A percentile compares a stretch with the other conserved stretches of the same genome.
Evolutionary conservation across 768 basidiomycete species (phyloP).

Genomic region (Macrolepiota albuminosa): DNA sequence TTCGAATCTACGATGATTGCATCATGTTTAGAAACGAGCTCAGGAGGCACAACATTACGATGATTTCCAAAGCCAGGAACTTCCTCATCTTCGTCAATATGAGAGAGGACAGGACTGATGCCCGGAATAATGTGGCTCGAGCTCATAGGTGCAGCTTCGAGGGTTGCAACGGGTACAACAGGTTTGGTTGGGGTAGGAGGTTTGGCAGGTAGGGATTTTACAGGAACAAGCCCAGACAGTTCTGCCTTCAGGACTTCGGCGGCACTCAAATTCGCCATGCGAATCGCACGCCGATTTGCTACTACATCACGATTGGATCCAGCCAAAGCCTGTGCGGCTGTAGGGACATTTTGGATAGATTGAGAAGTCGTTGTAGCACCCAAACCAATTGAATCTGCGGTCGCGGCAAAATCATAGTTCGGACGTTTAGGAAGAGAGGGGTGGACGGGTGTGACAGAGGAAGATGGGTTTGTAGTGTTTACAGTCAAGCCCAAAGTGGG

Average conservation of each 20-base stretch:
- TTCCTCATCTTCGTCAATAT: constrained; percentile 23
- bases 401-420: constrained; percentile 63
- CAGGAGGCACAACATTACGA: constrained; percentile 7
- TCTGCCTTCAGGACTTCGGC: constrained; percentile 93
- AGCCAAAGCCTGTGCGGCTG: constrained; percentile 68
- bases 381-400: constrained; percentile 73
- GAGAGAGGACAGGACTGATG: constrained; percentile 1
- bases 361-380: constrained; percentile 59
- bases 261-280: constrained; percentile 96
- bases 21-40: constrained; percentile 14
- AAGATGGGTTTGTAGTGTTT: constrained; percentile 35
- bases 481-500: constrained; percentile 44
- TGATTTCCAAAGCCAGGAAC: constrained; percentile 35
- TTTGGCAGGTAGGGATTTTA: constrained; percentile 39
- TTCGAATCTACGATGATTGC: constrained; percentile 12
- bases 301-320: constrained; percentile 91
- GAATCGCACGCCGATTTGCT: constrained; percentile 82
- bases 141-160: constrained; percentile 30
- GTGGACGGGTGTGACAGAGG: constrained; percentile 32
- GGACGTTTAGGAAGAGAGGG: constrained; percentile 66
- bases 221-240: constrained; percentile 54
- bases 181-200: constrained; percentile 24
- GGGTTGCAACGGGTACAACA: constrained; percentile 20
- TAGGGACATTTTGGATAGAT: constrained; percentile 51
- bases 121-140: constrained; percentile 5